A percentile compares a stretch with the other conserved stretches of the same genome.
Conservation (phyloP, 2,329 filamentous ascomycete genomes). For the Exophiala spinifera region DNA sequence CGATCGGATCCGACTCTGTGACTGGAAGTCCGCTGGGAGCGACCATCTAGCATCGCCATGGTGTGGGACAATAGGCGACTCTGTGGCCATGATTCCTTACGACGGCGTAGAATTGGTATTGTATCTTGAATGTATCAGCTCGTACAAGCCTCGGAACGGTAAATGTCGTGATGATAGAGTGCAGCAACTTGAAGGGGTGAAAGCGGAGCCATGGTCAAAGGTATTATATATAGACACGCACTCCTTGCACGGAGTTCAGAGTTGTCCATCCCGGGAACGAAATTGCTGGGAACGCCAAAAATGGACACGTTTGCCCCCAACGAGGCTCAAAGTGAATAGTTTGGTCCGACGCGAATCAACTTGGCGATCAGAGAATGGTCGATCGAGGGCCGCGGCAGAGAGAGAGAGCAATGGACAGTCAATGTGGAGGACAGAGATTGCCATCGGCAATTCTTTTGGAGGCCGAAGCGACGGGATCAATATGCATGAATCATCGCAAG, state of each 20-base stretch:
- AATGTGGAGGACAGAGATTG: neutral
- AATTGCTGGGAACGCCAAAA: constrained; percentile 5
- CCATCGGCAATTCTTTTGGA: neutral
- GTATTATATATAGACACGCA: too few relatives aligned
- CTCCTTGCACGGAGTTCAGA: too few relatives aligned
- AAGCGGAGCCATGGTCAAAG: constrained; percentile 7
- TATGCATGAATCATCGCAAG: too few relatives aligned
- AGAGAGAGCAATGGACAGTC: too few relatives aligned
- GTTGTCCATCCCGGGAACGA: constrained; percentile 2
- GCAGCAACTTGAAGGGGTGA: constrained; percentile 1
- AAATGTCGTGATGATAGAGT: neutral
- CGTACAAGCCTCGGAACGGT: neutral
- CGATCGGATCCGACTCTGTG: neutral
- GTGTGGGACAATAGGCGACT: constrained; percentile 10
- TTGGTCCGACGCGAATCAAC: neutral
- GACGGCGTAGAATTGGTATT: neutral
- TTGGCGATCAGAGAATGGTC: neutral
- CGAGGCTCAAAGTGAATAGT: constrained; percentile 2
- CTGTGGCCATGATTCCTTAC: constrained; percentile 9
- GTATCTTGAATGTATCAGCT: neutral
- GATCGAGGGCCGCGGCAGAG: too few relatives aligned
- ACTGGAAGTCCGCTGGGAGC: constrained; percentile 5
- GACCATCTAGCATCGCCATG: constrained; percentile 3
- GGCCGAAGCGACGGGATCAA: neutral
- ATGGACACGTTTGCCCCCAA: constrained; percentile 11